A percentile compares a stretch with the other conserved stretches of the same genome.
Conservation (phyloP, 1,139 yeast species). For the Yamadazyma atmosphaerica region DNA sequence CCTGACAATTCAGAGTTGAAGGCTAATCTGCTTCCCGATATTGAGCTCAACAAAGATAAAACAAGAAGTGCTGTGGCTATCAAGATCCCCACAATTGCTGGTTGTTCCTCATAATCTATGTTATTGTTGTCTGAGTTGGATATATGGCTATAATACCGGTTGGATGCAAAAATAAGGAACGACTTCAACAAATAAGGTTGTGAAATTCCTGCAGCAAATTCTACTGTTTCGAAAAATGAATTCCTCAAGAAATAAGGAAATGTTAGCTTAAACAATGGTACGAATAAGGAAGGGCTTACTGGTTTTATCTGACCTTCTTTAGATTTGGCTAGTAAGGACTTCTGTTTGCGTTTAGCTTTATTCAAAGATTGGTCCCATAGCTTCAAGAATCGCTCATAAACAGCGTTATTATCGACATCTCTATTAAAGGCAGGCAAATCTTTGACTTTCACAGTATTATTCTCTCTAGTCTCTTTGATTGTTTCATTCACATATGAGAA, state of each 20-base stretch:
- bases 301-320: slow-evolving; percentile 9
- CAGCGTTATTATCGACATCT: slow-evolving; percentile 21
- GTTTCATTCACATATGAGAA: slow-evolving; percentile 25
- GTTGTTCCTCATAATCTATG: slow-evolving; percentile 17
- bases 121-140: slow-evolving; percentile 3
- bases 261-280: slow-evolving; percentile 6
- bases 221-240: slow-evolving; percentile 19
- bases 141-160: slow-evolving; percentile 8
- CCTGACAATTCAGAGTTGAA: slow-evolving; percentile 20
- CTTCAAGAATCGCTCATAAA: slow-evolving; percentile 19
- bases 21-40: slow-evolving; percentile 27
- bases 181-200: slow-evolving; percentile 35
- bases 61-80: slow-evolving; percentile 29
- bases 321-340: slow-evolving; percentile 11
- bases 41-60: slow-evolving; percentile 24
- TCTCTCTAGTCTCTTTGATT: slow-evolving; percentile 21
- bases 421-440: slow-evolving; percentile 25
- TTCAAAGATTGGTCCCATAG: slow-evolving; percentile 15
- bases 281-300: slow-evolving; percentile 25
- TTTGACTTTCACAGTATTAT: slow-evolving; percentile 20
- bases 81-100: slow-evolving; percentile 30
- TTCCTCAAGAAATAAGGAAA: slow-evolving; percentile 10
- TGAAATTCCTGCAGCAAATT: slow-evolving; percentile 20
- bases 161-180: slow-evolving; percentile 28
- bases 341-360: background rate